Evolutionary conservation across 1,284 basidiomycete genomes (phyloP).

Genomic region (Tremellales sp.): DNA sequence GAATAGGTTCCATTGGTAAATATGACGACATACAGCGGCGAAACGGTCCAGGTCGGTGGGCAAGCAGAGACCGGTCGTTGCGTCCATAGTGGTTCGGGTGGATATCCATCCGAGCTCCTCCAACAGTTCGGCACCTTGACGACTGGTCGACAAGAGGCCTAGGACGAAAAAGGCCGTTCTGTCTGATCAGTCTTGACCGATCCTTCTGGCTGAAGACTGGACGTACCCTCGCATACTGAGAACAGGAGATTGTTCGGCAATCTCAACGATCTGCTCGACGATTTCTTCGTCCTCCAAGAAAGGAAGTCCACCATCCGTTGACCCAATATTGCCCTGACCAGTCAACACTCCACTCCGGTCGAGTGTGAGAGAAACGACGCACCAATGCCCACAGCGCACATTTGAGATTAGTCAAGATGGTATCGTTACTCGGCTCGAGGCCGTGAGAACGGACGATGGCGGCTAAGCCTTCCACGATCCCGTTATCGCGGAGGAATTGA

Average conservation of each 20-base stretch:
- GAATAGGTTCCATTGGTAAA: background rate
- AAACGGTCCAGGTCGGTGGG: conserved; percentile 78
- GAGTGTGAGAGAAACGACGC: conserved; percentile 40
- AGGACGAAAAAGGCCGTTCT: conserved; percentile 96
- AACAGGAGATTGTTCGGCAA: conserved; percentile 82
- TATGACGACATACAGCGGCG: conserved; percentile 59
- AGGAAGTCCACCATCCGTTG: conserved; percentile 81
- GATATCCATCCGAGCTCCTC: conserved; percentile 91
- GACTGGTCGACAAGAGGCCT: conserved; percentile 71
- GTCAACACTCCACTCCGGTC: conserved; percentile 1
- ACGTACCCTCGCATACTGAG: conserved; percentile 92
- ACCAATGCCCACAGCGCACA: conserved; percentile 96
- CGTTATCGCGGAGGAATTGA: conserved; percentile 79
- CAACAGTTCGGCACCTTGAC: conserved; percentile 72
- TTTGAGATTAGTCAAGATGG: conserved; percentile 83
- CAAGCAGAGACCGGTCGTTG: conserved; percentile 83
- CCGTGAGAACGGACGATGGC: conserved; percentile 85
- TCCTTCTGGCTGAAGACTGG: conserved; percentile 45
- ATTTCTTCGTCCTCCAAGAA: conserved; percentile 94
- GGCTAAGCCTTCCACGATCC: conserved; percentile 86
- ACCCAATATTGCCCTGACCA: conserved; percentile 83
- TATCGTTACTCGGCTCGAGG: conserved; percentile 73
- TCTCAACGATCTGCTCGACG: conserved; percentile 81
- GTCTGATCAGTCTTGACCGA: background rate
- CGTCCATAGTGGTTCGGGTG: conserved; percentile 78